phyloP scores from a whole-genome alignment of 352 stramenopile species.

The Blastocystis sp. region DNA sequence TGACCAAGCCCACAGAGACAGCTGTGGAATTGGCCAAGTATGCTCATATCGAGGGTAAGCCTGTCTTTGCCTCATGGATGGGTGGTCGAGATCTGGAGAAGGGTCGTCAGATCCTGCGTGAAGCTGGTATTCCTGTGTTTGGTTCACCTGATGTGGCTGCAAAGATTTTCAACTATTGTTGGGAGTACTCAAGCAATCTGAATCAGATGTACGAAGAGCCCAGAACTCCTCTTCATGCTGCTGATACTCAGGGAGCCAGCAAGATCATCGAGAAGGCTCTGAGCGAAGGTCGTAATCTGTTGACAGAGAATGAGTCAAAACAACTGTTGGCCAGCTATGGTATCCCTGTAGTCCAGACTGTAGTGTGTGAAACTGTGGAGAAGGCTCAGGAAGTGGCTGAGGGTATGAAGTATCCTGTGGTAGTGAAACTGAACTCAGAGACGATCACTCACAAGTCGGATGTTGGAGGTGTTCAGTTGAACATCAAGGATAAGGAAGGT shows the following conservation, averaged over 20 bases:
- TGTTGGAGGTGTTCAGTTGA: conserved; percentile 52
- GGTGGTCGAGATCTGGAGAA: conserved; percentile 64
- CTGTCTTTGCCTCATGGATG: conserved; percentile 68
- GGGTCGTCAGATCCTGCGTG: conserved; percentile 65
- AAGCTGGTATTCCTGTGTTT: conserved; percentile 66
- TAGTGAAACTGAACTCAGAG: conserved; percentile 59
- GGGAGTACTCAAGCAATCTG: conserved; percentile 38
- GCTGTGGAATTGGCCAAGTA: conserved; percentile 66
- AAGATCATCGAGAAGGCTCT: conserved; percentile 49
- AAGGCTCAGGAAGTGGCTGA: conserved; percentile 30
- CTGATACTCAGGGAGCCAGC: not conserved
- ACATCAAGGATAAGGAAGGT: conserved; percentile 27
- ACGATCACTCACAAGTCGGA: conserved; percentile 61
- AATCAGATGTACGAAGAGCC: conserved; percentile 29
- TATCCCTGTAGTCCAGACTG: conserved; percentile 50
- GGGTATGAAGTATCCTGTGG: conserved; percentile 51
- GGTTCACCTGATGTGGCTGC: conserved; percentile 65
- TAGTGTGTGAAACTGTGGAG: conserved; percentile 51
- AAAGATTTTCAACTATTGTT: conserved; percentile 60
- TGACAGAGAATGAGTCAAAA: conserved; percentile 57
- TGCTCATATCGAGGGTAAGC: conserved; percentile 65
- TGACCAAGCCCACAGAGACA: conserved; percentile 67
- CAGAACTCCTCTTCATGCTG: not conserved
- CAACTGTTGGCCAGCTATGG: conserved; percentile 44
- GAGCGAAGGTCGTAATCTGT: conserved; percentile 1